These are phyloP conservation scores for Penicillium sp. DNA, from an alignment of 2,329 filamentous ascomycete genomes.

Conservation along the genomic window DNA sequence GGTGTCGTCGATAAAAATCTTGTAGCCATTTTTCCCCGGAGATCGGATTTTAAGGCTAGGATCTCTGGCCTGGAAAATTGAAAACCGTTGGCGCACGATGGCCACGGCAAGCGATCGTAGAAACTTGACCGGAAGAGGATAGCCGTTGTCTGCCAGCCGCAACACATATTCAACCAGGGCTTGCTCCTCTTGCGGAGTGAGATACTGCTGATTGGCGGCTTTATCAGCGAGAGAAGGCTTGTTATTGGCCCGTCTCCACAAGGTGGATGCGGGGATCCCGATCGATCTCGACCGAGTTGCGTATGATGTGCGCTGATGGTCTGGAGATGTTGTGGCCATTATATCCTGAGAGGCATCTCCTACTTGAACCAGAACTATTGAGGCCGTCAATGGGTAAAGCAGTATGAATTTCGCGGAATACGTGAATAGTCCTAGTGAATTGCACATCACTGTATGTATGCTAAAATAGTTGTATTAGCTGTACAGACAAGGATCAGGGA, in stretches of 20 bases:
- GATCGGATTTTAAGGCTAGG: constrained; percentile 2
- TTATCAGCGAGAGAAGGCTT: constrained; percentile 6
- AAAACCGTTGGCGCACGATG: constrained; percentile 9
- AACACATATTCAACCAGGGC: constrained; percentile 9
- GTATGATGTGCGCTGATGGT: constrained; percentile 1
- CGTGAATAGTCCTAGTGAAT: background rate
- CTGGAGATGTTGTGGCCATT: background rate
- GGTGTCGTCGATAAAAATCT: constrained; percentile 10
- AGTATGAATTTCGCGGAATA: background rate
- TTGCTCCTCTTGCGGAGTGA: constrained; percentile 8
- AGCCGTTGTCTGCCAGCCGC: constrained; percentile 12
- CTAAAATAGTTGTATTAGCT: background rate
- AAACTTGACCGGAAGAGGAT: constrained; percentile 13
- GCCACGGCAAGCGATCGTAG: constrained; percentile 7
- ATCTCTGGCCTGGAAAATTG: constrained; percentile 5
- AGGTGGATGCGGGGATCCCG: constrained; percentile 4
- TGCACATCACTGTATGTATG: background rate
- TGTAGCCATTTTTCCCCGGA: constrained; percentile 1
- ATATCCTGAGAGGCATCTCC: background rate
- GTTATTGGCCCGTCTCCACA: constrained; percentile 4
- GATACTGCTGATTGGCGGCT: constrained; percentile 10
- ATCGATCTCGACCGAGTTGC: constrained; percentile 1
- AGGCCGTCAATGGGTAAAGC: background rate
- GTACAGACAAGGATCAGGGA: too few relatives aligned
- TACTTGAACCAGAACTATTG: background rate